A percentile compares a stretch with the other conserved stretches of the same genome.
These are phyloP conservation scores for Globisporangium mamillatum DNA, from an alignment of 352 stramenopile species.

Conservation along the genomic window DNA sequence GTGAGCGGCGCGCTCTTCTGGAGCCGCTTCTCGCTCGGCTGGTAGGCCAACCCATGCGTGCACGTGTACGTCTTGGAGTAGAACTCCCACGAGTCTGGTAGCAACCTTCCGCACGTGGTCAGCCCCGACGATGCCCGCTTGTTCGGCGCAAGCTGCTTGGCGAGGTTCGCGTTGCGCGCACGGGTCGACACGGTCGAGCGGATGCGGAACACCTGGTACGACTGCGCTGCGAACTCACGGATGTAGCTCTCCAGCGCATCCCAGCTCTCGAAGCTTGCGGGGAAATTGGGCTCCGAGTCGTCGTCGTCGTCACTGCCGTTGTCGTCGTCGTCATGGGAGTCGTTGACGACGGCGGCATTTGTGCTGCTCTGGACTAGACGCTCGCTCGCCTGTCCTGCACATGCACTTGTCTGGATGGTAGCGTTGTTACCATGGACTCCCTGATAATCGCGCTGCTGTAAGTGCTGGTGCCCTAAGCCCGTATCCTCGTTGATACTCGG, in stretches of 20 bases:
- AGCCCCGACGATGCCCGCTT: not conserved
- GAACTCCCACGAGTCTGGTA: slow-evolving; percentile 4
- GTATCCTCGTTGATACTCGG: not conserved
- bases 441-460: not conserved
- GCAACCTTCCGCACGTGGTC: not conserved
- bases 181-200: not conserved
- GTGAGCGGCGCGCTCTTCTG: not conserved
- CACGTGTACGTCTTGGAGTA: slow-evolving; percentile 5
- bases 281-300: not conserved
- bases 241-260: slow-evolving; percentile 5
- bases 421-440: not conserved
- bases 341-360: not conserved
- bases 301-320: not conserved
- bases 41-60: slow-evolving; percentile 4
- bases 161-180: slow-evolving; percentile 1
- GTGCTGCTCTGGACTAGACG: not conserved
- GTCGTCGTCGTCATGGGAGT: not conserved
- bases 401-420: too few relatives aligned
- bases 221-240: slow-evolving; percentile 7
- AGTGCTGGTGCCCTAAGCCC: not conserved
- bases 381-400: too few relatives aligned
- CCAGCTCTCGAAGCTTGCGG: not conserved
- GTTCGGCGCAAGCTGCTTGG: not conserved
- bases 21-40: not conserved
- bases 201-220: slow-evolving; percentile 5